Base-by-base conservation (phyloP, 495 filamentous ascomycete genomes). In the Filosporella fistucella region DNA sequence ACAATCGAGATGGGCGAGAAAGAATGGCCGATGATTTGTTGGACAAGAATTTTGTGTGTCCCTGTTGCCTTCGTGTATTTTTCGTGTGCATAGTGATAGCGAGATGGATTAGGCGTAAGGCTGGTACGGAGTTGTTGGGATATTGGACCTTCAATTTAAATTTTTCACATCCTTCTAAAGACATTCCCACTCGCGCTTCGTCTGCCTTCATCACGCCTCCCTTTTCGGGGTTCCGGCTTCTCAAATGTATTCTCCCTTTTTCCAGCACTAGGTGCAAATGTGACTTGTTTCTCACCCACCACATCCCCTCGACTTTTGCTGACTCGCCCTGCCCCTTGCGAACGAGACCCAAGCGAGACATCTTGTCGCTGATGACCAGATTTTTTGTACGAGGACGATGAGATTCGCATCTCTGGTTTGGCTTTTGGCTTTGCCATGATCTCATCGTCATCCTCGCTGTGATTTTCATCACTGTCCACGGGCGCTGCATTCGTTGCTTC, bases 271-370 rank as follows among this genome's bases (percentile, higher is more conserved):
- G 87, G 87, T 45, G 81, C 80, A 70, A 96, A 97, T 16, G 88
- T 88, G 40, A 97, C 69, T 62, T 93, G 80, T 57, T 84, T 76
- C 64, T 96, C 94, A 9, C 94, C 93, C 20, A 87, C 80, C 2
- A 85, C 77, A 16, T 79, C 78, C 32, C 72, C 69, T 3, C 63
- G 65, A 20, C 71, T 69, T 45, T 75, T 77, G 23, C 61, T 66
- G 26, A 70, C 57, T 37, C 74, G 77, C 0, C 62, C 62, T 14
- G 59, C 47, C 23, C 67, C 71, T 45, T 74, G 66, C 16, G 74
- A 73, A 23, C 88, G 79, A 0, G 86, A 78, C 6, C 85, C 90
- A 44, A 97, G 85, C 4, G 87, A 84, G 12, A 63, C 80, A 64
- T 70, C 81, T 60, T 68, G 71, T 16, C 67, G 63, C 28, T 67